Base-by-base conservation (phyloP, 306 rosid species). In the Amphicarpaea edgeworthii region DNA sequence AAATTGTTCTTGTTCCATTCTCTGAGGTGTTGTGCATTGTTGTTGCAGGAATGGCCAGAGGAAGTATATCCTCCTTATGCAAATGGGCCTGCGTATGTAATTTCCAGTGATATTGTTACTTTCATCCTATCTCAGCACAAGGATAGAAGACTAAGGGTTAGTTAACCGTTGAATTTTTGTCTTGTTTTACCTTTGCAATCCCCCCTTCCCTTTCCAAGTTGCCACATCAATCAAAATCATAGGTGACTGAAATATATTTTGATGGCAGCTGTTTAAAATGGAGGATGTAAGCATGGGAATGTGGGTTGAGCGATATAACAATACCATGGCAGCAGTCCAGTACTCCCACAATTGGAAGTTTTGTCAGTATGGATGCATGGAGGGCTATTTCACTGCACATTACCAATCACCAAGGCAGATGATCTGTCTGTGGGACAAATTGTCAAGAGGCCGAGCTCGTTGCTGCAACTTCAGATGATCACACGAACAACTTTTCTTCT, bases 271-370 rank as follows among this genome's bases (percentile, higher is more conserved):
- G n/a, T 95, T 95, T 78, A 95, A 95, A 87, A 95, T 95, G 98
- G 98, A 95, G 77, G 98, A 95, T 83, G 98, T 95, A 82, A 95
- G 98, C 93, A 87, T 95, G 98, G 98, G 98, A 77, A 92, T 92
- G 98, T 95, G 98, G 98, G 97, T 95, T 1, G 90, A 90, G 85
- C 88, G 88, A 54, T 91, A 90, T 82, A 94, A 93, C 85, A 59
- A 79, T 15, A 82, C 82, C 0, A 9, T 69, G 68, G 41, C 24
- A 0, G 54, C 73, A 0, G 97, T 95, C 16, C 97, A 86, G 75
- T 95, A 95, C 85, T 90, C 99, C 0, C 99, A 95, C 81, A 92
- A 76, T 88, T 95, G 99, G 99, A 95, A 92, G 79, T 95, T 92
- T 76, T 95, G 99, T 84, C 99, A 95, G 85, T 95, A 95, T 38